Conservation (phyloP, 306 rosid species). For the Acacia acuminata region DNA sequence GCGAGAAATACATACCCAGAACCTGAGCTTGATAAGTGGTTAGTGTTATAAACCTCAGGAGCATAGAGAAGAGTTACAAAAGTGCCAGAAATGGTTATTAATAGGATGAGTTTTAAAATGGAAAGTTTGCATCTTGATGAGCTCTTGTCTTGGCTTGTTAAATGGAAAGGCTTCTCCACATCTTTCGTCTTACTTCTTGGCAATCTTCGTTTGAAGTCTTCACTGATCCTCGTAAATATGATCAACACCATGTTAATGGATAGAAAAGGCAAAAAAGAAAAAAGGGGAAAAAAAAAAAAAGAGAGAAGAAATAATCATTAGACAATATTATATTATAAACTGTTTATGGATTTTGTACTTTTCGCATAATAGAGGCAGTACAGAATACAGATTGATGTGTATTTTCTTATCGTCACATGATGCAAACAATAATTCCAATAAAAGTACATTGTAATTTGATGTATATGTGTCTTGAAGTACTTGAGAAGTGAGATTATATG, state of each 20-base stretch:
- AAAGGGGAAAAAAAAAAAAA: background rate
- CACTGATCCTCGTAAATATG: slow-evolving; percentile 48
- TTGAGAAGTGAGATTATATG: background rate
- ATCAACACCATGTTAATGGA: slow-evolving; percentile 15
- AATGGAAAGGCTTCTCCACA: slow-evolving; percentile 58
- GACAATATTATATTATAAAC: background rate
- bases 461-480: slow-evolving; percentile 13
- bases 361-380: background rate
- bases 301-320: slow-evolving; percentile 3
- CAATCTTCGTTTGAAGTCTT: slow-evolving; percentile 61
- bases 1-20: slow-evolving; percentile 48
- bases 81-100: slow-evolving; percentile 60
- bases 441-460: background rate
- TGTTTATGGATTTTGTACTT: background rate
- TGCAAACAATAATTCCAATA: background rate
- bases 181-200: slow-evolving; percentile 59
- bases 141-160: slow-evolving; percentile 61
- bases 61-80: slow-evolving; percentile 62
- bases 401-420: background rate
- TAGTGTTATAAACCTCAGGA: slow-evolving; percentile 64
- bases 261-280: background rate
- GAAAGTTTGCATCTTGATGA: slow-evolving; percentile 78
- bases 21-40: slow-evolving; percentile 51
- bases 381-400: background rate
- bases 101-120: slow-evolving; percentile 59